These are phyloP conservation scores for Hemisphaericaspora xylanilytica DNA, from an alignment of 1,139 yeast genomes.

Conservation along the genomic window DNA sequence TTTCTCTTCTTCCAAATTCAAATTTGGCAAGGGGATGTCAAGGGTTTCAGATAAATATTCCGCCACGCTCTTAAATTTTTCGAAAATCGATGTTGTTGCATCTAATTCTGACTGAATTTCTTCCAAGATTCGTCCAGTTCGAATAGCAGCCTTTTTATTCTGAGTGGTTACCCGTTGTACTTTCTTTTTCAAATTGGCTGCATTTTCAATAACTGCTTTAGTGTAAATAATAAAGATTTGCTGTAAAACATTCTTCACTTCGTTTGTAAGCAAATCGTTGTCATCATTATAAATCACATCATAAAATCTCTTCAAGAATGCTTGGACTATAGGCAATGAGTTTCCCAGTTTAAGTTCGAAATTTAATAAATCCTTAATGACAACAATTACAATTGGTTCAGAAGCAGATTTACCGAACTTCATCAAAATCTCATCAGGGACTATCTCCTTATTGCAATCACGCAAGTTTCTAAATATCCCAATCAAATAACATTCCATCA, in stretches of 20 bases:
- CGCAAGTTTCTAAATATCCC: constrained; percentile 52
- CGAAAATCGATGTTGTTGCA: constrained; percentile 34
- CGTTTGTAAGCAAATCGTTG: constrained; percentile 14
- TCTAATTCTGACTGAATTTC: constrained; percentile 48
- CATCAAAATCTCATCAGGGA: constrained; percentile 24
- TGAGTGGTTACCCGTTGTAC: constrained; percentile 35
- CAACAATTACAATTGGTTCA: constrained; percentile 45
- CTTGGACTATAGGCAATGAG: constrained; percentile 46
- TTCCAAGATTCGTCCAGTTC: constrained; percentile 64
- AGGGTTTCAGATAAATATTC: constrained; percentile 46
- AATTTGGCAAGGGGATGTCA: constrained; percentile 30
- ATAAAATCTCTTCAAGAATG: constrained; percentile 53
- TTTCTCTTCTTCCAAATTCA: constrained; percentile 17
- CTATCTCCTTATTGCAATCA: constrained; percentile 28
- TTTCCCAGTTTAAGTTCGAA: constrained; percentile 49
- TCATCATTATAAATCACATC: constrained; percentile 17
- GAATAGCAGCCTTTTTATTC: constrained; percentile 55
- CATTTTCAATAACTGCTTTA: constrained; percentile 38
- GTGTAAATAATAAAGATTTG: constrained; percentile 49
- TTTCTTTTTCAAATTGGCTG: constrained; percentile 33
- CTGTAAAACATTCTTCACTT: constrained; percentile 15
- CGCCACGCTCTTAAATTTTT: constrained; percentile 45
- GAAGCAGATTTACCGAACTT: constrained; percentile 19
- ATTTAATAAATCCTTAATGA: constrained; percentile 54
- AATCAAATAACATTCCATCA: constrained; percentile 62